Evolutionary conservation across 2,329 filamentous ascomycete genomes (phyloP), one percentile per base, ranked within the genome.

Genomic region (Fonsecaea erecta): DNA sequence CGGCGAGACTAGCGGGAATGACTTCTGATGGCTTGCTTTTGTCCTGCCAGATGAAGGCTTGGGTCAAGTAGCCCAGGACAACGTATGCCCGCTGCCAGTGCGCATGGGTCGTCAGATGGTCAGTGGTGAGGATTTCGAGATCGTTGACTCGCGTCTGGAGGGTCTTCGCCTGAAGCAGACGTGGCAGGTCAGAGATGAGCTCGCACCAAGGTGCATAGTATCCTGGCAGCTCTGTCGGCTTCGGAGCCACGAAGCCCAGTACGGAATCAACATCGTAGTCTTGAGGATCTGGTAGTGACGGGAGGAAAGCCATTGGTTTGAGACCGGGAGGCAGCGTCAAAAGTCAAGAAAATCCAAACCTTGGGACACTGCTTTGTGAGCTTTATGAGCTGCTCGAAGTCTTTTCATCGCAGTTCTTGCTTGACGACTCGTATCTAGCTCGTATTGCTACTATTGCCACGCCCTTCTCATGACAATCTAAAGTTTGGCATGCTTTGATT

Each of bases 51-150:
- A 64, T n/a, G 51, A 56, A 64, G 24, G 46, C 62, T 18, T 67
- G 62, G 28, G 57, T 62, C 12, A 67, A 21, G 43, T 57, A 67
- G 7, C 54, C 62, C 0, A 67, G 62, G 21, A 62, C 12, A n/a
- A 65, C 52, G 28, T 65, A 67, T 30, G 65, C 65, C 14, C 65
- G 37, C 52, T 65, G 62, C 62, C 62, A 67, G 40, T 64, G 43
- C 9, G 16, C 59, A 9, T 18, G 28, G 21, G 12, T 34, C 14
- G 9, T 18, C 32, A 67, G 62, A 16, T 43, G 43, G n/a, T 62
- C 35, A 6, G 48, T 54, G 16, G 51, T 8, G 32, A 67, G 58
- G 3, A 51, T 26, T 18, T 53, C 37, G 12, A 65, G 56, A 16
- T 24, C 4, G 40, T 58, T 48, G 16, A 65, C 37, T 26, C 24